Percentiles rank a stretch among this genome's conserved stretches.
phyloP scores from a whole-genome alignment of 2,329 filamentous ascomycete genomes.

The Podosphaera xanthii region DNA sequence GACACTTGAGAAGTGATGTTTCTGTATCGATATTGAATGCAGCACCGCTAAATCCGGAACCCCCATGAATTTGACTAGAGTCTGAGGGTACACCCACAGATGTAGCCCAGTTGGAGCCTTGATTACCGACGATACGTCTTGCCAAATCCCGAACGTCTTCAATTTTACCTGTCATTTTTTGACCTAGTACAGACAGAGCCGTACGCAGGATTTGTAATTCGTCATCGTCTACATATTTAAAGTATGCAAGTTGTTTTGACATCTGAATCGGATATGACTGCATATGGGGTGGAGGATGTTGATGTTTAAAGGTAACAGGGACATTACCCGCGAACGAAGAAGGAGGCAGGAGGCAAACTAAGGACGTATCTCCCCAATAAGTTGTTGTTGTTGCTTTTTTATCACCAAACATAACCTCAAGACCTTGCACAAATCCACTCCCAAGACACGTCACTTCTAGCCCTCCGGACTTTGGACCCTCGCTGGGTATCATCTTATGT shows the following conservation, averaged over 20 bases:
- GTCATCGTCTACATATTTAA: constrained; percentile 54
- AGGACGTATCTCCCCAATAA: constrained; percentile 38
- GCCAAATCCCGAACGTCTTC: constrained; percentile 39
- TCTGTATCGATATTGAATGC: constrained; percentile 16
- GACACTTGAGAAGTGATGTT: constrained; percentile 36
- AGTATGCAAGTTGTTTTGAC: constrained; percentile 28
- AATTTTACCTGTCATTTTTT: constrained; percentile 40
- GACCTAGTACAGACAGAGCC: constrained; percentile 38
- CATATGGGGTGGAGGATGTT: constrained; percentile 21
- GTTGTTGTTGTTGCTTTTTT: constrained; percentile 37
- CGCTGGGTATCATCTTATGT: constrained; percentile 60
- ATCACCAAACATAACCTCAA: constrained; percentile 72
- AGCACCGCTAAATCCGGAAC: constrained; percentile 20
- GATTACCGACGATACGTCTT: constrained; percentile 31
- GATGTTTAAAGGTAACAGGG: constrained; percentile 34
- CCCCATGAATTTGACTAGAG: constrained; percentile 22
- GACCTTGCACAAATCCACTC: constrained; percentile 52
- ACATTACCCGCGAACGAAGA: constrained; percentile 33
- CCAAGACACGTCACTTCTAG: constrained; percentile 75
- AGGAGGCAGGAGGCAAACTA: constrained; percentile 40
- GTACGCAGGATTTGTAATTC: constrained; percentile 46
- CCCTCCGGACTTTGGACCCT: constrained; percentile 62
- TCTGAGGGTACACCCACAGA: constrained; percentile 21
- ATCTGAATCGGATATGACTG: constrained; percentile 21
- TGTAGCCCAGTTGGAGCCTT: constrained; percentile 25